Conservation (phyloP, 2,329 filamentous ascomycete genomes). For the Cladophialophora yegresii region DNA sequence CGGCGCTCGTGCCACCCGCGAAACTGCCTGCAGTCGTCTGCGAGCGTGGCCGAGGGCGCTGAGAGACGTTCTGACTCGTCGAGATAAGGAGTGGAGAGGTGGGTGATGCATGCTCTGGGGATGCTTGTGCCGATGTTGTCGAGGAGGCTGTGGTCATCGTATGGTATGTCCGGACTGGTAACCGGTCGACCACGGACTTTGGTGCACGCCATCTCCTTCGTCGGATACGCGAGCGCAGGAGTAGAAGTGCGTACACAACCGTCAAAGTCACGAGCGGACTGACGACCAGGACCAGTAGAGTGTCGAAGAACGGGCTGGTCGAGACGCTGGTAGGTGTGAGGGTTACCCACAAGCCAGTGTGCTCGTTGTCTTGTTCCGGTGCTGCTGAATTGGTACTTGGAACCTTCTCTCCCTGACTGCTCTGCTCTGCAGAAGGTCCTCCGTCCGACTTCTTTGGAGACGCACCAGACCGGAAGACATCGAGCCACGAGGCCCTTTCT, state of each 20-base stretch:
- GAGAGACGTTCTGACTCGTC: constrained; percentile 42
- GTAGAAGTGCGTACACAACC: constrained; percentile 84
- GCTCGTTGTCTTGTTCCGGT: constrained; percentile 47
- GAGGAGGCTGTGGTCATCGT: constrained; percentile 69
- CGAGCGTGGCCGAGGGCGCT: constrained; percentile 43
- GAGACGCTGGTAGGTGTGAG: constrained; percentile 86
- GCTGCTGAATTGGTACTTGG: constrained; percentile 38
- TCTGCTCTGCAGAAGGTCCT: constrained; percentile 30
- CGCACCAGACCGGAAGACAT: constrained; percentile 26
- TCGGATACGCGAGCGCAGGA: constrained; percentile 84
- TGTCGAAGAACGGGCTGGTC: constrained; percentile 92
- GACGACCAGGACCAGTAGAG: constrained; percentile 90
- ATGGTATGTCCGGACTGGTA: constrained; percentile 95
- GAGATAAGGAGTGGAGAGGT: constrained; percentile 78
- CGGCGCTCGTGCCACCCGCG: constrained; percentile 21
- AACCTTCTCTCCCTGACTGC: constrained; percentile 34
- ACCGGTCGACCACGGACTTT: constrained; percentile 88
- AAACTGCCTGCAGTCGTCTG: constrained; percentile 43
- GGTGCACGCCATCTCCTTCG: constrained; percentile 93
- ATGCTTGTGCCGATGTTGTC: constrained; percentile 60
- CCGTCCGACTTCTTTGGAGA: constrained; percentile 23
- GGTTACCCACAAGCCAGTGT: constrained; percentile 92
- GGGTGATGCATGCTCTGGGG: constrained; percentile 66
- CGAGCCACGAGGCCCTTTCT: constrained; percentile 27
- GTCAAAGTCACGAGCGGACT: constrained; percentile 90